A percentile compares a stretch with the other conserved stretches of the same genome.
These are phyloP conservation scores for Trypanosoma conorhini DNA, from an alignment of 208 protist species.

Conservation along the genomic window DNA sequence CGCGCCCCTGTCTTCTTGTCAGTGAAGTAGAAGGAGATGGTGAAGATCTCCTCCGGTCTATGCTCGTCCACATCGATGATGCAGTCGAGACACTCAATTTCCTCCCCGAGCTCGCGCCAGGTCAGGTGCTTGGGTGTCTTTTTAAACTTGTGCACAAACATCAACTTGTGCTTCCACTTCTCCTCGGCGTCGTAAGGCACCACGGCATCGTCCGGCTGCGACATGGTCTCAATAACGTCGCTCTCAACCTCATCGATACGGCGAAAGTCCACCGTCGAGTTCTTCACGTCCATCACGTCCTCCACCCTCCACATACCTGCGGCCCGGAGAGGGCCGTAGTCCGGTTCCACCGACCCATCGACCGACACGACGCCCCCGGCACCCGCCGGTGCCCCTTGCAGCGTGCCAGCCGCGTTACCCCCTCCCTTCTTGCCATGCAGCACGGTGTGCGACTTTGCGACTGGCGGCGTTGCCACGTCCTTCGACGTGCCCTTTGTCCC, in stretches of 20 bases:
- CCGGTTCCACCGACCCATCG: conserved; percentile 61
- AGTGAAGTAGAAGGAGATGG: conserved; percentile 81
- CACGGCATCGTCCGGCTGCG: conserved; percentile 61
- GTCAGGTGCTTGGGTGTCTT: conserved; percentile 88
- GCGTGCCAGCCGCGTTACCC: not conserved
- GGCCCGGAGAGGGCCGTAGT: conserved; percentile 77
- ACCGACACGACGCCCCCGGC: conserved; percentile 16
- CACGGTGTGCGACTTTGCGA: conserved; percentile 2
- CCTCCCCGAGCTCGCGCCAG: conserved; percentile 86
- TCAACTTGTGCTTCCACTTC: conserved; percentile 86
- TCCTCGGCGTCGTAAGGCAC: conserved; percentile 81
- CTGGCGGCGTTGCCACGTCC: not conserved
- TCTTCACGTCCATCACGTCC: conserved; percentile 67
- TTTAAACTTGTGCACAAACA: conserved; percentile 89
- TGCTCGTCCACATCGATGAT: conserved; percentile 85
- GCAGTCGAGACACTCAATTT: conserved; percentile 91
- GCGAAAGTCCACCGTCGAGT: conserved; percentile 82
- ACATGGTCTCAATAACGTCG: conserved; percentile 65
- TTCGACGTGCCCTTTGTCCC: not conserved
- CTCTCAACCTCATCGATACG: conserved; percentile 89
- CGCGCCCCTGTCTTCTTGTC: conserved; percentile 74
- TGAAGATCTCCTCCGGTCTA: conserved; percentile 88
- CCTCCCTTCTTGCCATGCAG: not conserved
- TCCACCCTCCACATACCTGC: conserved; percentile 80
- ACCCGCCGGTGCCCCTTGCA: not conserved